These are phyloP conservation scores for Chaetomium globosum DNA, from an alignment of 2,329 filamentous ascomycete genomes.

Conservation along the genomic window DNA sequence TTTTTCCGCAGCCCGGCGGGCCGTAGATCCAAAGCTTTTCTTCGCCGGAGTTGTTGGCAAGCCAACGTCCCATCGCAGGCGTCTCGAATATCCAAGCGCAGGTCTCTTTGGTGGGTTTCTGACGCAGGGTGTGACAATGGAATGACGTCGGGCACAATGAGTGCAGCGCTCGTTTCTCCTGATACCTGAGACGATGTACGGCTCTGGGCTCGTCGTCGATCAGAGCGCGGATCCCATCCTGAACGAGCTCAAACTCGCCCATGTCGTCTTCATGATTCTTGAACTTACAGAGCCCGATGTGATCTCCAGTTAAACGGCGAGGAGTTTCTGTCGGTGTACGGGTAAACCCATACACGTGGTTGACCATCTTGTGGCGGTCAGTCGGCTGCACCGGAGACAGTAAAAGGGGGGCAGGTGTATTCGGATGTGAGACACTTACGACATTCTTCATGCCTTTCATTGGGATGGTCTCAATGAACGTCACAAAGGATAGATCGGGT, in stretches of 20 bases:
- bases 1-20: not conserved
- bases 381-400: not conserved
- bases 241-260: not conserved
- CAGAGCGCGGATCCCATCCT: not conserved
- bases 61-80: not conserved
- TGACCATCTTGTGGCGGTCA: not conserved
- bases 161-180: not conserved
- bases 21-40: slow-evolving; percentile 1
- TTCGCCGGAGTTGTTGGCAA: not conserved
- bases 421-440: not conserved
- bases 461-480: not conserved
- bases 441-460: not conserved
- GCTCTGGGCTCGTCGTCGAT: not conserved
- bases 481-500: not conserved
- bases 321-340: not conserved
- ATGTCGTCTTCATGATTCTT: not conserved
- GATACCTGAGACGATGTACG: not conserved
- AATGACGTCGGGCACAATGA: not conserved
- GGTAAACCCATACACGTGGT: not conserved
- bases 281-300: not conserved
- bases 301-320: not conserved
- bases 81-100: not conserved
- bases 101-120: not conserved
- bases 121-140: not conserved
- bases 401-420: not conserved